Evolutionary conservation across 345 rosid genomes (phyloP), one percentile per base, ranked within the genome.

Genomic region (Eucalyptus erythrocorys): DNA sequence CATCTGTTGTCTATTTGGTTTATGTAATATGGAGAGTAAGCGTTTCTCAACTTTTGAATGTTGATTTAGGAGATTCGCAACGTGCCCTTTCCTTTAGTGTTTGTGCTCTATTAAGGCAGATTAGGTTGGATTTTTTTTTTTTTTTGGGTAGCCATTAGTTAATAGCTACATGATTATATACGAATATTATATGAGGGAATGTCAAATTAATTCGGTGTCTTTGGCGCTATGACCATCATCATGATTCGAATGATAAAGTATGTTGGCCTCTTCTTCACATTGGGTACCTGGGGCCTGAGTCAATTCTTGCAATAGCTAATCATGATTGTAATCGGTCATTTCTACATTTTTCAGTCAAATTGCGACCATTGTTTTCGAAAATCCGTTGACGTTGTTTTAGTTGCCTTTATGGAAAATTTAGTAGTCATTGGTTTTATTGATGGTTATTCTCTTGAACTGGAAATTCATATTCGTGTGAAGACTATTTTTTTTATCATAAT

Each of bases 261-360:
- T 61, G 90, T 71, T 87, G 91, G 87, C 90, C 93, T 86, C 89
- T 92, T 86, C 82, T 93, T 55, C 61, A 55, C 61, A 22, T 9
- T 24, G 26, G 26, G 61, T 19, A 55, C 61, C 27, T 55, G 24
- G 27, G 61, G 26, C 27, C 12, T 8, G 61, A 55, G 27, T 55
- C 61, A 55, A 55, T 55, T 55, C 61, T 55, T 9, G 27, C 61
- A 24, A 55, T 55, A 22, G 61, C 27, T 55, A 2, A 55, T 55
- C 61, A 55, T 55, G 61, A 24, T 53, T 53, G 57, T 53, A 22
- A 24, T 21, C 61, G 26, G 61, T 24, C 61, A 55, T 22, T 55
- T 55, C 61, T 55, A 55, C 61, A 55, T 55, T 55, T 55, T 24
- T 55, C 27, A 22, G 61, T 55, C 61, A 55, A 55, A 24, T 55